Evolutionary conservation across 306 rosid species (phyloP), one percentile per base, ranked within the genome.

Genomic region (Begonia peltatifolia): DNA sequence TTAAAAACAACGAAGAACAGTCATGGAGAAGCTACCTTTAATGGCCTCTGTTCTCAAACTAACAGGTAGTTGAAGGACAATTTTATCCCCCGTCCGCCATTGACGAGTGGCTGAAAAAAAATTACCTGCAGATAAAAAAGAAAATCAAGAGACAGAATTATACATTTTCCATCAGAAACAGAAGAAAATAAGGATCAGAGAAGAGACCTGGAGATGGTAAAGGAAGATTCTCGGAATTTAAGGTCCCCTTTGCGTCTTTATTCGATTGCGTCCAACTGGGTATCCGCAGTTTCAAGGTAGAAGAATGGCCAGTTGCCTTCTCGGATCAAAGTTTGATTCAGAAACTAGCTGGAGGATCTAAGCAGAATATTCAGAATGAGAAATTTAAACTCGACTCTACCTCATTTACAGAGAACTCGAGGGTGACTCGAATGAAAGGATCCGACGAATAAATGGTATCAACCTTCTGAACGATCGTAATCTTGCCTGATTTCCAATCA

Each of bases 41-140:
- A 92, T 64, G 48, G 75, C 60, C 52, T 86, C 99, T 53, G 83
- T 81, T 77, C 83, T 81, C 44, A 75, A 49, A 61, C 52, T 73
- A 23, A 86, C 52, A 49, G 99, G 94, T 10, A 92, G 66, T 71
- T 75, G 66, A 68, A 92, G 84, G 16, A 72, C 70, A 51, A 86
- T 65, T 54, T 50, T 72, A 81, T 86, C 93, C 63, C 62, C 68
- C 11, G 76, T 47, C 60, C 46, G 73, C 99, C 99, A 83, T 15
- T 68, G 54, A 46, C 72, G 65, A 3, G 72, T 50, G 63, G 79
- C 52, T 9, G 81, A 57, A 57, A 75, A 67, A 63, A 73, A 92
- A 41, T 59, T 83, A 52, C 89, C 96, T 92, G 70, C 43, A 69
- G n/a, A 56, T 10, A 12, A 13, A n/a, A 10, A 44, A 7, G 12